Base-by-base conservation (phyloP, 352 stramenopile species). In the Pseudoperonospora humuli region DNA sequence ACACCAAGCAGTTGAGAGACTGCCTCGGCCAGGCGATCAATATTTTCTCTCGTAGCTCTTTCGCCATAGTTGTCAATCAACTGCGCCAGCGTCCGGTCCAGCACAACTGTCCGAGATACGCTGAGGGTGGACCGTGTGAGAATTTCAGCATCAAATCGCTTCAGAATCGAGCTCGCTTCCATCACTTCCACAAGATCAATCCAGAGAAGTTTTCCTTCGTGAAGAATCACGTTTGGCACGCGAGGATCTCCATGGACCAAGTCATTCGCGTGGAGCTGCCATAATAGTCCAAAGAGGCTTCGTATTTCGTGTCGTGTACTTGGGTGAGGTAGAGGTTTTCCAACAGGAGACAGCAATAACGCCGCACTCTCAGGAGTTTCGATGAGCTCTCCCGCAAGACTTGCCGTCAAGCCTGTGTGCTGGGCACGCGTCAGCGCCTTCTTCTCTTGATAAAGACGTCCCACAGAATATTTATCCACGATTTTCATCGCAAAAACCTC, bases 221-320 rank as follows among this genome's bases (percentile, higher is more conserved):
- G 1, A 25, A 64, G 25, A 41, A 63, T 67, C 34, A 67, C 58
- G 51, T 64, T 64, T 31, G 58, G 39, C 43, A 64, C 44, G 46
- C 53, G 53, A 61, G 52, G 44, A 57, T 64, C 47, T 53, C 53
- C 58, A 52, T 64, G 58, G 40, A 61, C 36, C 33, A 67, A 21
- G n/a, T 28, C 31, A 41, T 50, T 46, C 19, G 19, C 11, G 35
- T 60, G 47, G 47, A 67, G 52, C 36, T 60, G 32, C 43, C 57
- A 43, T 27, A 67, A 34, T 28, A 67, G 7, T 33, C 28, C 34
- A 59, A 63, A 59, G 32, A 54, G 54, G 14, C 27, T 42, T 51
- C 8, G 35, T 39, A 60, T 38, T 48, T 67, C 52, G 11, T 50
- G 32, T 50, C 44, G 52, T 54, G 57, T 60, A 15, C 31, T 56